Base-by-base conservation (phyloP, 2,329 filamentous ascomycete genomes). In the Exophiala xenobiotica region DNA sequence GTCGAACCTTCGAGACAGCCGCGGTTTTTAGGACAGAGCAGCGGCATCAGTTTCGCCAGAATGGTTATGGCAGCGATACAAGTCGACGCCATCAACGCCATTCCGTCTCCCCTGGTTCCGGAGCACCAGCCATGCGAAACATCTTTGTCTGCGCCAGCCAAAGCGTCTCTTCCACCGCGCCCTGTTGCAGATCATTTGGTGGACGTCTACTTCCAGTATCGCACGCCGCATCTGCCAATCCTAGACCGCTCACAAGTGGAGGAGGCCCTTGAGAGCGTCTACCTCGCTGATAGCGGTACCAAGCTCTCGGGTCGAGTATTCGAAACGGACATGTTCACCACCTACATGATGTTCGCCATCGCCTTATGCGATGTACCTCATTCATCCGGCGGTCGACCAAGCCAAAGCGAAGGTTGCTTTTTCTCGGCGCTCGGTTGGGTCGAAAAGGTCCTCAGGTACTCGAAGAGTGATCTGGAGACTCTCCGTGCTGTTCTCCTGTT, bases 341-440 rank as follows among this genome's bases (percentile, higher is more conserved):
- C 60, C 8, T 67, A 67, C 53, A 67, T 69, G 61, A 59, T 68
- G 14, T 61, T 69, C 23, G 64, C 66, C 11, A 67, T 68, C 18
- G 64, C 58, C 3, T 62, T 69, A 6, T 64, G 60, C 41, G 59
- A 63, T 38, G 56, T 67, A 20, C 62, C 61, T 5, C 54, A 62
- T 35, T 38, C 59, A 23, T 59, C 59, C 16, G 62, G 59, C 2
- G 53, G 58, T 8, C 57, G 66, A 24, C 53, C 61, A 16, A 48
- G 48, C 11, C 64, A 68, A 48, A 68, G 65, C 46, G 66, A 69
- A 45, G 66, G 65, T n/a, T 69, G 66, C 51, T 69, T 68, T 53
- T 55, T 59, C 11, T 68, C 67, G 5, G 67, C 67, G 11, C 48
- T 68, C 22, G 23, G 52, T 18, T 65, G 54, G 41, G 53, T 67